Evolutionary conservation across 305 asterid species (phyloP), one percentile per base, ranked within the genome.

Genomic region (Fraxinus xanthoxyloides): DNA sequence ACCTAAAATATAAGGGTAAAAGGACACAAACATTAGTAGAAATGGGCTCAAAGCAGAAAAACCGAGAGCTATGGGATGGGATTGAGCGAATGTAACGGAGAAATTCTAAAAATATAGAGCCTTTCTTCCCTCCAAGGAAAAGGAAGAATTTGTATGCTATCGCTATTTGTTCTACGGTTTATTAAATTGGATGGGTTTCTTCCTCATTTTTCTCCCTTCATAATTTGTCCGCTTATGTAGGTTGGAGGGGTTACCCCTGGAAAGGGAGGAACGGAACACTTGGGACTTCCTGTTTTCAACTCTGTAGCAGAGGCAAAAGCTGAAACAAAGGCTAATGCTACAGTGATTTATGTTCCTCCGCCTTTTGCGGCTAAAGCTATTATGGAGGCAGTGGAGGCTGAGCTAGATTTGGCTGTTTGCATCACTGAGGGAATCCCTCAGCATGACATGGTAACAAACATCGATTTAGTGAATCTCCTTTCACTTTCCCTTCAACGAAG

Each of bases 361-460:
- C 98, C 98, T 69, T 96, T 94, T 85, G 98, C 99, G 7, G 95
- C 95, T 26, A 91, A 90, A 83, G 98, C 99, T 63, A 93, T 96
- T 77, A 56, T 94, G 97, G 98, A 96, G 88, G 86, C 95, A 17
- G 3, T 95, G 91, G 98, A 94, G 72, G 96, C 98, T 48, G 98
- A 95, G 85, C 92, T 95, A 34, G 99, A 94, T 87, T 86, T 95
- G 87, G 85, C 94, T 86, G 91, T 91, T 48, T 90, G 93, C 84
- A 88, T 94, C 80, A 95, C 99, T 4, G 99, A 95, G 83, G 99
- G 99, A 83, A 93, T 95, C 81, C 98, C 99, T 17, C 99, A 95
- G 72, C 98, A 95, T 85, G 99, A 95, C 85, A 95, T 95, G 99
- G 99, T 95, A 92, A 87, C 40, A 5, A 54, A 34, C 38, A 48